Evolutionary conservation across 768 basidiomycete genomes (phyloP), one percentile per base, ranked within the genome.

Genomic region (Calocera viscosa): DNA sequence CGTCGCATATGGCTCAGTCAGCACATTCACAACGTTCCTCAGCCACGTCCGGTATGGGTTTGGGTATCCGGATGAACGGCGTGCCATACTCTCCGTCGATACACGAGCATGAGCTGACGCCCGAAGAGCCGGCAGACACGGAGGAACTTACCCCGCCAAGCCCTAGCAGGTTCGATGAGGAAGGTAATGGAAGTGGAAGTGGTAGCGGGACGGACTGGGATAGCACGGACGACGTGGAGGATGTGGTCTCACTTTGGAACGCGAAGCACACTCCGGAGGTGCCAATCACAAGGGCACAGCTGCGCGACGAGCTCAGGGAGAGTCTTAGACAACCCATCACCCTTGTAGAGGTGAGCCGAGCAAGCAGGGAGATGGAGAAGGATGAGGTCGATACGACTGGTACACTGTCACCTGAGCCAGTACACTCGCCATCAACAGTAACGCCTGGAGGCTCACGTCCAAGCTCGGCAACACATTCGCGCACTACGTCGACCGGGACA

Each of bases 1-100:
- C 53, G 16, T 60, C 53, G 14, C 2, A 60, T 10, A 19, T 32
- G 14, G 53, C 53, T 19, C 53, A 60, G 53, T 26, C 53, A 2
- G 14, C 53, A 10, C 24, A 60, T 60, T 60, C 53, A 19, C 14
- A 30, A 5, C 53, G 53, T 2, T 60, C 53, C 5, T 60, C 53
- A 16, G 7, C 30, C 8, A 28, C 53, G 7, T 5, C 43, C 5
- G 26, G 53, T 26, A 32, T 60, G 16, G 53, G 53, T 19, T 32
- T 60, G 24, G 53, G 53, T 26, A 60, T 60, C 24, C 11, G 53
- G 77, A 78, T 67, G 82, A 83, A 64, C 78, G 87, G 63, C 83
- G 73, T 64, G 72, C 77, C 41, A 49, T 82, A 82, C 67, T 81
- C 78, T 32, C 76, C 77, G 5, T 47, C 43, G 16, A 24, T 47